A percentile compares a stretch with the other conserved stretches of the same genome.
Conservation (phyloP, 2,329 filamentous ascomycete genomes). For the Aureobasidium sp. region DNA sequence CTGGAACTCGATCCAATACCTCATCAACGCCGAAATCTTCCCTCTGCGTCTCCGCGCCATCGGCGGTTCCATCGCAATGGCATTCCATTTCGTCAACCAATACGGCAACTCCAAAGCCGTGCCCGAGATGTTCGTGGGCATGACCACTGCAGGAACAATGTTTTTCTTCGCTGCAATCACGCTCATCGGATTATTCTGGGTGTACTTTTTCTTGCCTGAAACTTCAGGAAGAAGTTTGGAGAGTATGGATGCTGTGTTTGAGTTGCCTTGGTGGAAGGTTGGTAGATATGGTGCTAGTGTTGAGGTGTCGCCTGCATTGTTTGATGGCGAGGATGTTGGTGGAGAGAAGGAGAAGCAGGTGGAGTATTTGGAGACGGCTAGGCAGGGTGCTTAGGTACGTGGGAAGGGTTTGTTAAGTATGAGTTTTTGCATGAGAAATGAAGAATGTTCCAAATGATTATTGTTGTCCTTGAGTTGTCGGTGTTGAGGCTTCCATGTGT, state of each 20-base stretch:
- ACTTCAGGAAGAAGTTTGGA: slow-evolving; percentile 45
- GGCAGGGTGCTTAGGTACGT: background rate
- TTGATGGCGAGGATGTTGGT: slow-evolving; percentile 20
- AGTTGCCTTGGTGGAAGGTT: slow-evolving; percentile 70
- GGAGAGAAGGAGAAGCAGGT: slow-evolving; percentile 16
- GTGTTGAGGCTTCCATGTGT: no score
- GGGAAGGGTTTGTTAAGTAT: no score
- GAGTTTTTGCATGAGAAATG: no score
- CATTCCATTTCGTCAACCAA: slow-evolving; percentile 69
- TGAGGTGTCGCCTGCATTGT: slow-evolving; percentile 18
- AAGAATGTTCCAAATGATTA: no score
- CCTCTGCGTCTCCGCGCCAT: slow-evolving; percentile 64
- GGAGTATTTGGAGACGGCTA: background rate
- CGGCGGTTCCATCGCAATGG: slow-evolving; percentile 65
- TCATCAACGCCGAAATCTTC: slow-evolving; percentile 70
- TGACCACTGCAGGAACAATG: slow-evolving; percentile 60
- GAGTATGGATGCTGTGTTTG: slow-evolving; percentile 42
- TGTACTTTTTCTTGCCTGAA: slow-evolving; percentile 52
- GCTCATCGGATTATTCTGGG: slow-evolving; percentile 50
- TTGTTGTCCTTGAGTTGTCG: no score
- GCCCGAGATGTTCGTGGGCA: slow-evolving; percentile 60
- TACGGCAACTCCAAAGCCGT: slow-evolving; percentile 70
- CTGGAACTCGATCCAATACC: slow-evolving; percentile 72
- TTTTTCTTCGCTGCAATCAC: slow-evolving; percentile 67
- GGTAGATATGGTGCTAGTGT: slow-evolving; percentile 37